Evolutionary conservation across 2,329 filamentous ascomycete species (phyloP).

Genomic region (Arthrobotrys entomopaga): DNA sequence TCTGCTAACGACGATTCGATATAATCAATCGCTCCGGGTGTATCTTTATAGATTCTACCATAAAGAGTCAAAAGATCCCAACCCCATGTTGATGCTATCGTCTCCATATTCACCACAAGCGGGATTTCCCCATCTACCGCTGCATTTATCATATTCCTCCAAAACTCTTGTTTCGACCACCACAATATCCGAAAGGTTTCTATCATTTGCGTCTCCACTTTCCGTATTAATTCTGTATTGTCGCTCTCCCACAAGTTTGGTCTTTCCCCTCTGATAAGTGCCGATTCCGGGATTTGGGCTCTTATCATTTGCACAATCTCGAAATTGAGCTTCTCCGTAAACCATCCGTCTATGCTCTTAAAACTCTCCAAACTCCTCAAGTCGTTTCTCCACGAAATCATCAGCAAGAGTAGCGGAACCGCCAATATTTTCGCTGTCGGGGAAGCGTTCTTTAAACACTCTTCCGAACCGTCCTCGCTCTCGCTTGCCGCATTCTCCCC

Average conservation of each 20-base stretch:
- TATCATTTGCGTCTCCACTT: neutral
- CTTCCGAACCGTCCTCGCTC: neutral
- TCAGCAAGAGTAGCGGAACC: neutral
- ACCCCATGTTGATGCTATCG: neutral
- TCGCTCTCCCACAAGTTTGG: neutral
- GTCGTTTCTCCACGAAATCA: neutral
- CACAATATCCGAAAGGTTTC: neutral
- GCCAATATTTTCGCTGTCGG: neutral
- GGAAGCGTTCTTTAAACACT: neutral
- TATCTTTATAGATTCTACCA: neutral
- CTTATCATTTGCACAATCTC: neutral
- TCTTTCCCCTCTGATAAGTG: neutral
- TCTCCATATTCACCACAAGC: neutral
- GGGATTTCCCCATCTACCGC: neutral
- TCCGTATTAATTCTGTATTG: neutral
- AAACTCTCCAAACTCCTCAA: neutral
- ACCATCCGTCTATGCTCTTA: neutral
- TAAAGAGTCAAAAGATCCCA: neutral
- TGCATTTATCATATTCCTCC: neutral
- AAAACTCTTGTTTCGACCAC: neutral
- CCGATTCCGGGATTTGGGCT: neutral
- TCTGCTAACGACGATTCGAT: too few relatives aligned
- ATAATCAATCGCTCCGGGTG: neutral
- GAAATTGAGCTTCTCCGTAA: neutral
- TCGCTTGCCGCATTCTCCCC: neutral